phyloP scores from a whole-genome alignment of 2,329 filamentous ascomycete species.

The Aureobasidium melanogenum region DNA sequence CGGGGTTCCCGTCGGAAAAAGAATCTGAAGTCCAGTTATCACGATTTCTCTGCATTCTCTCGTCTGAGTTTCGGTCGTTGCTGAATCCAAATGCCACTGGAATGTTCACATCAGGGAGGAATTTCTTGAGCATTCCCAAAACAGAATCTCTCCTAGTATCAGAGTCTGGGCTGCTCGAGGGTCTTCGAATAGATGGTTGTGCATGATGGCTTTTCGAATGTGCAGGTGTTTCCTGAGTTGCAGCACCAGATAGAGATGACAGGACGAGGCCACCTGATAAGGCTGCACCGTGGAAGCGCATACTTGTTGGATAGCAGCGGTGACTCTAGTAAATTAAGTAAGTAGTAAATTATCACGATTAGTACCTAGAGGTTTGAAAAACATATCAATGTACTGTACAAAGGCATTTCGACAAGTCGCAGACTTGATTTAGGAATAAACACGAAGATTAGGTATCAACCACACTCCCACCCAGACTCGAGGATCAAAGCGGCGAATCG shows the following conservation, averaged over 20 bases:
- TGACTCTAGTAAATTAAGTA: not conserved
- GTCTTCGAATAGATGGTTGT: not conserved
- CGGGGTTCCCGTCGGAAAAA: not conserved
- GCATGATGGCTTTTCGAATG: not conserved
- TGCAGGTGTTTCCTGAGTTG: not conserved
- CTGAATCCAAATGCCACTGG: not conserved
- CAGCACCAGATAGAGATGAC: not conserved
- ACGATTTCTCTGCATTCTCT: not conserved
- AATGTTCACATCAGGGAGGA: not conserved
- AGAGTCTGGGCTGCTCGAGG: not conserved
- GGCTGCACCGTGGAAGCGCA: constrained; percentile 2
- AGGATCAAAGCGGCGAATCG: not conserved
- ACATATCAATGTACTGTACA: not conserved
- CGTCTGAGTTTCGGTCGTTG: not conserved
- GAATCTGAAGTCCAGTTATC: not conserved
- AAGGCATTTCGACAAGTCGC: not conserved
- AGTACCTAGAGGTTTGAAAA: no score
- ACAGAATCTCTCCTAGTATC: not conserved
- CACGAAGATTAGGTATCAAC: no score
- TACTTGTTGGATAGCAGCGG: not conserved
- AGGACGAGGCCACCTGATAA: not conserved
- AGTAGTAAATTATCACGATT: not conserved
- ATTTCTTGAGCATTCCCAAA: not conserved
- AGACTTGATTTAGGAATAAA: not conserved
- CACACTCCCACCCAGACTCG: not conserved